Percentiles rank a stretch among this genome's conserved stretches.
Evolutionary conservation across 2,329 filamentous ascomycete species (phyloP).

Genomic region (Colletotrichum aenigma): DNA sequence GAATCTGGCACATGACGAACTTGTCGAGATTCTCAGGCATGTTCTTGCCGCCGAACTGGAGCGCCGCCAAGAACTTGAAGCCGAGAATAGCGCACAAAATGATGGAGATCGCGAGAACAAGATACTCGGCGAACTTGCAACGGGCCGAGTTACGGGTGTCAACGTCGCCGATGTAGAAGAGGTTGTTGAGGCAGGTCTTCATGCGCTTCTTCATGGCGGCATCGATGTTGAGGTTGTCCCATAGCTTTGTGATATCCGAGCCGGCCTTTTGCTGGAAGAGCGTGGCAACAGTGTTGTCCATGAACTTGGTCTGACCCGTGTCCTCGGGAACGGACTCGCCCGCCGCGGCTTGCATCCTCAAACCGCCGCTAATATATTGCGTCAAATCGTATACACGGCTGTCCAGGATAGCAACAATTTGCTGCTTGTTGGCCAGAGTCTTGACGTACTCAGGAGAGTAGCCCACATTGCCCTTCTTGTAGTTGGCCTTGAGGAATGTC

Average conservation of each 20-base stretch:
- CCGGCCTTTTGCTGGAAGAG: conserved; percentile 82
- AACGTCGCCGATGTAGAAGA: conserved; percentile 92
- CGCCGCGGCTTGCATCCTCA: conserved; percentile 61
- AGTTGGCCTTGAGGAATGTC: conserved; percentile 75
- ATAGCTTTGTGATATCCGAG: conserved; percentile 81
- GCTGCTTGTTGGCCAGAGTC: conserved; percentile 66
- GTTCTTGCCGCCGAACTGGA: conserved; percentile 92
- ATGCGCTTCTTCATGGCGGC: conserved; percentile 65
- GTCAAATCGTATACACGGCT: conserved; percentile 88
- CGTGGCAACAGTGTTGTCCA: conserved; percentile 74
- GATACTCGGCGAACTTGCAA: conserved; percentile 88
- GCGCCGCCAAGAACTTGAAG: conserved; percentile 96
- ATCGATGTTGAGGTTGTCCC: conserved; percentile 71
- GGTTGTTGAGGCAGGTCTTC: conserved; percentile 85
- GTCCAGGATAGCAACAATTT: conserved; percentile 78
- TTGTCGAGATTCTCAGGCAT: conserved; percentile 96
- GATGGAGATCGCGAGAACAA: conserved; percentile 84
- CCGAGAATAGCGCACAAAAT: conserved; percentile 81
- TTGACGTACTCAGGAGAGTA: conserved; percentile 80
- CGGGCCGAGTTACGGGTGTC: conserved; percentile 87
- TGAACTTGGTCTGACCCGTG: conserved; percentile 72
- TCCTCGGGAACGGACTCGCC: conserved; percentile 53
- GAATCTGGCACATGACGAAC: conserved; percentile 97
- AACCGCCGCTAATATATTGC: conserved; percentile 78
- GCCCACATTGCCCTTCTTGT: conserved; percentile 85